Base-by-base conservation (phyloP, 2,329 filamentous ascomycete genomes). In the Grosmannia clavigera region DNA sequence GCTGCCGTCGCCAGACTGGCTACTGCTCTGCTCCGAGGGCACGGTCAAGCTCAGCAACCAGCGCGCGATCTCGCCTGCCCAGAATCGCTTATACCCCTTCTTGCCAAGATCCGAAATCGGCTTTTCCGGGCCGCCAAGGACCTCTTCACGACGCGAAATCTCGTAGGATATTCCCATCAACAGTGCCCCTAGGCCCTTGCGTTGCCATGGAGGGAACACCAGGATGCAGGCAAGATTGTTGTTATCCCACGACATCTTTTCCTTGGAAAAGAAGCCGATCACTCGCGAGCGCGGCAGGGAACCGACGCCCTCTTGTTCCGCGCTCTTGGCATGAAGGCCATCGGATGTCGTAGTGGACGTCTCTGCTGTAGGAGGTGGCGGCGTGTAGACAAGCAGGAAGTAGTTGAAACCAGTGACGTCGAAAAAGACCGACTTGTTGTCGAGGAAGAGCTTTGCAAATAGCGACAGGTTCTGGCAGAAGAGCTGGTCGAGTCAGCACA, bases 391-490 rank as follows among this genome's bases (percentile, higher is more conserved):
- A 58, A 97, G 84, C 5, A 95, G 81, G 71, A 95, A 97, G 78
- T 96, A 99, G 66, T 95, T 85, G 75, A 99, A 99, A 58, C 88
- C 90, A 5, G 85, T 84, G 54, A 96, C 92, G 69, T 99, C 94
- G 76, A 96, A 99, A 74, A 96, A 97, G 66, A 99, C 92, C 9
- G 90, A 96, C 70, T 99, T 99, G 70, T 95, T 96, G 72, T 97
- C 92, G 65, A 99, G 87, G 72, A 97, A 99, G 53, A 99, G 83
- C 73, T 97, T 99, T 33, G 91, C 92, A 71, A 97, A 96, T 54
- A 99, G 85, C 11, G 90, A 96, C 14, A 99, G 81, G 67, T 96
- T 96, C 73, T 97, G 94, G 66, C 90, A 92, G 71, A 95, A 97
- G 35, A 96, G 81, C 80, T 86, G 62, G n/a, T 2, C 3, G 19